A percentile compares a stretch with the other conserved stretches of the same genome.
These are phyloP conservation scores for Aspergillus melleus DNA, from an alignment of 2,329 filamentous ascomycete genomes.

Conservation along the genomic window DNA sequence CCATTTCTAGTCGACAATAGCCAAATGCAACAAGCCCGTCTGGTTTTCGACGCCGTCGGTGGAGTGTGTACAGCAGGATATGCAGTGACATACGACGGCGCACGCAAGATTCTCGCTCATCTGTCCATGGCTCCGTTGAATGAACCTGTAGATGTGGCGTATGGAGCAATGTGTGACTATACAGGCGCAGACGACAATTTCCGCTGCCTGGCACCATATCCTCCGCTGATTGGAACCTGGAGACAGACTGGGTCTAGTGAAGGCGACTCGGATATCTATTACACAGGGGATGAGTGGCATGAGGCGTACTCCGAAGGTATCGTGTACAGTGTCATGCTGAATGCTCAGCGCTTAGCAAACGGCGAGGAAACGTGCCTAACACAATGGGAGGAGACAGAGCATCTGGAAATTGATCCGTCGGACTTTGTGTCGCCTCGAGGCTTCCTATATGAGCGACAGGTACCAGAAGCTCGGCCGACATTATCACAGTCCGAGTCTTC, in stretches of 20 bases:
- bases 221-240: neutral
- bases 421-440: neutral
- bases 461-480: neutral
- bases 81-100: constrained; percentile 1
- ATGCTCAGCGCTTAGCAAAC: neutral
- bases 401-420: neutral
- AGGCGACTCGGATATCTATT: neutral
- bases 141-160: neutral
- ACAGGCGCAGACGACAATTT: neutral
- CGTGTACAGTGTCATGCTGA: neutral
- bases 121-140: neutral
- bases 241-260: neutral
- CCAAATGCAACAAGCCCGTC: neutral
- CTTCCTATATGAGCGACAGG: neutral
- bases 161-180: neutral
- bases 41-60: neutral
- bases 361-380: neutral
- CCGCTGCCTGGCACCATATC: neutral
- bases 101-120: neutral
- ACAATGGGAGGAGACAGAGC: neutral
- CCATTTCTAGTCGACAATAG: neutral
- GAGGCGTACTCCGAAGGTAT: neutral
- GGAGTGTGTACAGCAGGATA: neutral
- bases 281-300: neutral
- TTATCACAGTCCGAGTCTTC: too few relatives aligned